These are phyloP conservation scores for Orbilia blumenaviensis DNA, from an alignment of 2,329 filamentous ascomycete species.

Conservation along the genomic window DNA sequence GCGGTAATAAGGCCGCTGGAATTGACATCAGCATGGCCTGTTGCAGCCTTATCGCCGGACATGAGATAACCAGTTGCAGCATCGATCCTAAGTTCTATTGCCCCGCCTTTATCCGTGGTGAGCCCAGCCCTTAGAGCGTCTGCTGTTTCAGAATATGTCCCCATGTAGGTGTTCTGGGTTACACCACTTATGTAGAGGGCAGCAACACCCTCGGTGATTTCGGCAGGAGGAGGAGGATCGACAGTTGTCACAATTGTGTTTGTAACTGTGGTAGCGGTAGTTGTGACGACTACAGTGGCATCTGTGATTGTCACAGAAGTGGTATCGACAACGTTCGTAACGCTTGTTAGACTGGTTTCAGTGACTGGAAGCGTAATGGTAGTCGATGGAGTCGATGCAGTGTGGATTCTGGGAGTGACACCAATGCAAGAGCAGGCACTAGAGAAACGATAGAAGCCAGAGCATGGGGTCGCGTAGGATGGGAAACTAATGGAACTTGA, in stretches of 20 bases:
- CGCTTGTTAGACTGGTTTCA: background rate
- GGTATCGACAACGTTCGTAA: background rate
- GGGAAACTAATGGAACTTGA: background rate
- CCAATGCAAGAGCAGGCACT: slow-evolving; percentile 33
- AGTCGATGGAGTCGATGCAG: no score
- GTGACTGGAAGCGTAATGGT: slow-evolving; percentile 9
- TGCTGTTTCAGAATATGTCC: no score
- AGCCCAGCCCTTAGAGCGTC: no score
- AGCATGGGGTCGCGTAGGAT: slow-evolving; percentile 5
- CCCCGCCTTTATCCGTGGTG: no score
- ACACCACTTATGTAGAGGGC: no score
- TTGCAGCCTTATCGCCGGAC: no score
- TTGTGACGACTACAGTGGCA: slow-evolving; percentile 1
- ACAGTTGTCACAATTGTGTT: background rate
- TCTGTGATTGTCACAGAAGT: slow-evolving; percentile 8
- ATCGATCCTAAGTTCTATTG: no score
- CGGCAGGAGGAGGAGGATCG: background rate
- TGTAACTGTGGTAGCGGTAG: slow-evolving; percentile 1
- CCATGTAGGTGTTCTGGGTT: no score
- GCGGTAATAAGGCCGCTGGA: no score
- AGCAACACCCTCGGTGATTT: no score
- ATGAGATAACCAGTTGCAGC: no score
- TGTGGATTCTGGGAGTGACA: background rate
- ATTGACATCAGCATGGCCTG: no score
- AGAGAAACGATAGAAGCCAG: slow-evolving; percentile 5